Evolutionary conservation across 192 early-diverging fungal species (phyloP).

Genomic region (Coemansia sp.): DNA sequence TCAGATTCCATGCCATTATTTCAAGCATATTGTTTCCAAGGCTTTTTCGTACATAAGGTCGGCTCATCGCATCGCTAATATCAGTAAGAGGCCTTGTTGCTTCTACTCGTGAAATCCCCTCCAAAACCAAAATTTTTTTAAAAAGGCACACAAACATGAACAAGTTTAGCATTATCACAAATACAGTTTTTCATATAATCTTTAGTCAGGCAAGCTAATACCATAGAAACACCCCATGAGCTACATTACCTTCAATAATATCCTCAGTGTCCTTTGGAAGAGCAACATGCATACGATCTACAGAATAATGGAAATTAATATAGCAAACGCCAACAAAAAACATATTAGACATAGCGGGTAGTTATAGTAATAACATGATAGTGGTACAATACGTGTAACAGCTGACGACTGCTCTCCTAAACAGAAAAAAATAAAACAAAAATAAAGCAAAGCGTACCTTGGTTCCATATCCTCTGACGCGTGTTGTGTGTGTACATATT

Average conservation of each 20-base stretch:
- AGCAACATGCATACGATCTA: constrained; percentile 20
- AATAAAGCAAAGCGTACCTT: not conserved
- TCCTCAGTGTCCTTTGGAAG: constrained; percentile 48
- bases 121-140: not conserved
- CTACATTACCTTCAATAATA: constrained; percentile 28
- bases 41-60: constrained; percentile 45
- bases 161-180: too few relatives aligned
- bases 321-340: not conserved
- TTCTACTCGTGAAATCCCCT: constrained; percentile 14
- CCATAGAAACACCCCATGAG: not conserved
- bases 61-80: constrained; percentile 40
- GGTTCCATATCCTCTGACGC: constrained; percentile 22
- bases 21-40: constrained; percentile 49
- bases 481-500: not conserved
- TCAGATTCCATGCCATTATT: constrained; percentile 48
- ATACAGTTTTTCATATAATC: too few relatives aligned
- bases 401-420: not conserved
- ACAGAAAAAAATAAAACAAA: not conserved
- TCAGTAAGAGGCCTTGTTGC: constrained; percentile 34
- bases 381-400: not conserved
- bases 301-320: not conserved
- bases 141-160: not conserved
- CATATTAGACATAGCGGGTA: not conserved
- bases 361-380: not conserved
- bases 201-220: not conserved